Percentiles rank a stretch among this genome's conserved stretches.
Evolutionary conservation across 257 asterid genomes (phyloP).

Genomic region (Leonotis leonurus): DNA sequence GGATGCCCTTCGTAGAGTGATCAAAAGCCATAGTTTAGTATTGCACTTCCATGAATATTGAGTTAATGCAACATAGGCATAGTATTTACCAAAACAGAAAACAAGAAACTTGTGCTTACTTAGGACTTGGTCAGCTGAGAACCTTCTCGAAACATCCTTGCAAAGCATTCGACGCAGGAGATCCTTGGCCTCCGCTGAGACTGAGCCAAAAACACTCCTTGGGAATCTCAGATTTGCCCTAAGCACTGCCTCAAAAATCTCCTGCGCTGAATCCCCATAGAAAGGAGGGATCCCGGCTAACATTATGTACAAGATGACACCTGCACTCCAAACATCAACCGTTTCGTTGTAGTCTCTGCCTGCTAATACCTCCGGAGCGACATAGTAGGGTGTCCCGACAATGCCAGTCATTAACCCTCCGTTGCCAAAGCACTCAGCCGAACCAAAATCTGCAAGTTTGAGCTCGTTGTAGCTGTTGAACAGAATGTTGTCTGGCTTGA

Average conservation of each 20-base stretch:
- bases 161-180: conserved; percentile 48
- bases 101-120: conserved; percentile 29
- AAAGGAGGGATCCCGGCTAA: conserved; percentile 49
- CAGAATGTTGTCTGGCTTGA: conserved; percentile 71
- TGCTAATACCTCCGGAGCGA: conserved; percentile 47
- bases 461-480: conserved; percentile 43
- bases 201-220: conserved; percentile 29
- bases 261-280: conserved; percentile 42
- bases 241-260: conserved; percentile 37
- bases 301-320: conserved; percentile 51
- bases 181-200: conserved; percentile 49
- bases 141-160: conserved; percentile 40
- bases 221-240: conserved; percentile 57
- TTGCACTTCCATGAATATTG: not conserved
- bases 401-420: conserved; percentile 41
- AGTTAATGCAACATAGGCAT: not conserved
- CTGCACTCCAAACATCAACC: conserved; percentile 60
- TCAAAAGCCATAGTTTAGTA: not conserved
- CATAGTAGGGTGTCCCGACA: conserved; percentile 55
- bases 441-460: conserved; percentile 75
- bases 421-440: conserved; percentile 48
- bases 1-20: conserved; percentile 43
- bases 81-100: conserved; percentile 2
- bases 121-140: conserved; percentile 48
- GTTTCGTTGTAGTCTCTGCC: conserved; percentile 45